Evolutionary conservation across 345 rosid genomes (phyloP), one percentile per base, ranked within the genome.

Genomic region (Raphanus raphanistrum): DNA sequence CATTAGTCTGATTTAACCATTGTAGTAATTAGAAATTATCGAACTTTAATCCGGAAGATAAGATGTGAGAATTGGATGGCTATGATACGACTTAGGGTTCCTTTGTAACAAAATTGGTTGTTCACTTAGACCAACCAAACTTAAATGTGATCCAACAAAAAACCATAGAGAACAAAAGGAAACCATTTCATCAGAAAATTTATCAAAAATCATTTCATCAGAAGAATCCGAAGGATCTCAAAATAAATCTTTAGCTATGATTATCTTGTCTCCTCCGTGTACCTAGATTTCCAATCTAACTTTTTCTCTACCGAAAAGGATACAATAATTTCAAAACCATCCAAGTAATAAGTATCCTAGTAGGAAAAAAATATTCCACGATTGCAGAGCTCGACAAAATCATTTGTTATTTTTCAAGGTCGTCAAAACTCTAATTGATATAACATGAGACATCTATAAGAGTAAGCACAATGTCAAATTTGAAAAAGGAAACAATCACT

Each of bases 261-360:
- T 78, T n/a, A 57, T 72, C 72, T 66, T 78, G 73, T 73, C 81
- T 73, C 77, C 73, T 72, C 77, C 69, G 69, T 78, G 81, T 78
- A 78, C 81, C 77, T 78, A 66, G 60, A 45, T 4, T 70, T 32
- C 29, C 66, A 6, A 13, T 21, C 66, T 3, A 59, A 13, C 12
- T 3, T 59, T 59, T 58, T 16, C 32, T 57, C 13, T 28, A 5
- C 41, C 7, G 6, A 4, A 59, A 54, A 77, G 6, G 3, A 55
- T 78, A 41, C 45, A 66, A 72, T 25, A 6, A 59, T 32, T 59
- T 66, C 31, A 21, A 72, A 41, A 71, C 62, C 60, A 72, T 59
- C 63, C 43, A 77, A 70, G 68, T 12, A 27, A 50, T 12, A 27
- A 50, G 41, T 68, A 32, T 28, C 63, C 21, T 68, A 45, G 38